Percentiles rank a stretch among this genome's conserved stretches.
phyloP scores from a whole-genome alignment of 1,284 basidiomycete species.

The Melampsora americana region DNA sequence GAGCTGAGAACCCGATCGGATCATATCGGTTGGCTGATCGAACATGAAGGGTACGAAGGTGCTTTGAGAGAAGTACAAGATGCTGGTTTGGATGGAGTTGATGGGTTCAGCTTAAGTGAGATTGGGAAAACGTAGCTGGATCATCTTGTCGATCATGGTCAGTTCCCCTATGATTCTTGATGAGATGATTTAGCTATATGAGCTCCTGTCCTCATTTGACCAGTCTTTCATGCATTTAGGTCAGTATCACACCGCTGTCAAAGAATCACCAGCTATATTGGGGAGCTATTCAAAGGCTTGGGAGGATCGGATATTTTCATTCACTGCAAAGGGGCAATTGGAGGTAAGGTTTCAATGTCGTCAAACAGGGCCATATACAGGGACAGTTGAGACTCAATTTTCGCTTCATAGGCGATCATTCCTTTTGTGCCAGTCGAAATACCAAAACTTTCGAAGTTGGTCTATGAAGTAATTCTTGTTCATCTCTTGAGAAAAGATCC shows the following conservation, averaged over 20 bases:
- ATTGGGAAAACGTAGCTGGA: constrained; percentile 38
- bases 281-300: constrained; percentile 73
- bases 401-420: constrained; percentile 68
- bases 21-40: constrained; percentile 88
- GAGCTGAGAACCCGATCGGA: constrained; percentile 81
- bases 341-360: constrained; percentile 59
- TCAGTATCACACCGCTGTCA: constrained; percentile 76
- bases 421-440: constrained; percentile 79
- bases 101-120: constrained; percentile 51
- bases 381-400: constrained; percentile 46
- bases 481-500: constrained; percentile 78
- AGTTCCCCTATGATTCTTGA: background rate
- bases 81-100: constrained; percentile 55
- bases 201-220: background rate
- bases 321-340: constrained; percentile 76
- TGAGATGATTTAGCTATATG: background rate
- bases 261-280: constrained; percentile 81
- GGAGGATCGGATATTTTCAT: constrained; percentile 93
- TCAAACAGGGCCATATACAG: background rate
- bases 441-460: constrained; percentile 74
- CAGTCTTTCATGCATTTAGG: constrained; percentile 58
- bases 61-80: constrained; percentile 78
- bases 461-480: constrained; percentile 93
- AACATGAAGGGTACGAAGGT: constrained; percentile 78
- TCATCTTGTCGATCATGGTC: constrained; percentile 36